Evolutionary conservation across 306 rosid genomes (phyloP).

Genomic region (Malus sieversii): DNA sequence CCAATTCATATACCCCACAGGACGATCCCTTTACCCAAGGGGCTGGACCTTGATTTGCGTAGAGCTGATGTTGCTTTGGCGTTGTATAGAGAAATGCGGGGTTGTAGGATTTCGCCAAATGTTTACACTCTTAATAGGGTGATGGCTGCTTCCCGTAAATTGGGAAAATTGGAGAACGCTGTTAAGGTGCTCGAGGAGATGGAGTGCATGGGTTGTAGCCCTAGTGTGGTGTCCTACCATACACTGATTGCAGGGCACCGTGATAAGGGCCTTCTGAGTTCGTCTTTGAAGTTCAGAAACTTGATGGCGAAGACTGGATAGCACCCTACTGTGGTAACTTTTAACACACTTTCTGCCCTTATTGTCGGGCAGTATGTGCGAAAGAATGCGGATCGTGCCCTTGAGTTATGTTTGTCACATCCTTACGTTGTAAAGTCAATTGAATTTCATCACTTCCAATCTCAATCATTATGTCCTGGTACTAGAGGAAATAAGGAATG

Average conservation of each 20-base stretch:
- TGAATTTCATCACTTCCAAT: too few relatives aligned
- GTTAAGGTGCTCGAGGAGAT: constrained; percentile 32
- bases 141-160: constrained; percentile 47
- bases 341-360: too few relatives aligned
- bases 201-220: too few relatives aligned
- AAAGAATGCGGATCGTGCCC: too few relatives aligned
- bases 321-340: constrained; percentile 17
- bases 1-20: constrained; percentile 59
- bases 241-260: constrained; percentile 64
- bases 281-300: constrained; percentile 45
- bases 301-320: constrained; percentile 48
- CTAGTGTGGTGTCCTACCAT: constrained; percentile 44
- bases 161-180: constrained; percentile 57
- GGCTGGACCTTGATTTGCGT: constrained; percentile 13
- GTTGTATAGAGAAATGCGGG: constrained; percentile 46
- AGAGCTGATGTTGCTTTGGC: constrained; percentile 48
- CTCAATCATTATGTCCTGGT: too few relatives aligned
- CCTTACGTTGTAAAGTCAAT: too few relatives aligned
- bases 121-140: constrained; percentile 68
- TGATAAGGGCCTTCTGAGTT: constrained; percentile 51
- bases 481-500: too few relatives aligned
- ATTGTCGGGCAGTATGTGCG: too few relatives aligned
- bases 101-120: constrained; percentile 42
- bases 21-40: background rate
- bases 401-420: too few relatives aligned